Evolutionary conservation across 768 basidiomycete genomes (phyloP).

Genomic region (Russula sp.): DNA sequence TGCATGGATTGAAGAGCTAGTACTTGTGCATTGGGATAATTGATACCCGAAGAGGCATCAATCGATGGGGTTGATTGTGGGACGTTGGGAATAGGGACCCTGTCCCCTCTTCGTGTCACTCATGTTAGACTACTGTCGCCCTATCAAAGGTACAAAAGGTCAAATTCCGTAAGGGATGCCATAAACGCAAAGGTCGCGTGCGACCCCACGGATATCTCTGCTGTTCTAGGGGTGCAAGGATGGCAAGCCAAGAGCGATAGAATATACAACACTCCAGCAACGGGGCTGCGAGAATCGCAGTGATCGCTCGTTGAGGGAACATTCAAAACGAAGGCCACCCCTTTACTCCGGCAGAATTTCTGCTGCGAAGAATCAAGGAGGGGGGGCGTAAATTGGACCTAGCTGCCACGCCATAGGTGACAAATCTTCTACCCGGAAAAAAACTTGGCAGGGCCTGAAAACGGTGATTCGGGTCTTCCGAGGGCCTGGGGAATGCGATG

Average conservation of each 20-base stretch:
- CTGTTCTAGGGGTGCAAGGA: neutral
- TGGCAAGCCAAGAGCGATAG: neutral
- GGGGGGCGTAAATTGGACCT: neutral
- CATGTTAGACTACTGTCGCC: neutral
- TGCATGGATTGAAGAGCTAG: slow-evolving; percentile 68
- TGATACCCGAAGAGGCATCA: no score
- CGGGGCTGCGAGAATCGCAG: neutral
- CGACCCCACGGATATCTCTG: neutral
- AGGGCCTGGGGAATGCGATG: no score
- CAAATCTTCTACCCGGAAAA: neutral
- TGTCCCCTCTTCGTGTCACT: neutral
- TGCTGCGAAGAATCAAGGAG: neutral
- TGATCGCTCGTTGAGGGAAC: neutral
- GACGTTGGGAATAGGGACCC: neutral
- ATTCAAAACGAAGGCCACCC: neutral
- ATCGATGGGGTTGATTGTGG: neutral
- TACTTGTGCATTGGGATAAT: slow-evolving; percentile 71
- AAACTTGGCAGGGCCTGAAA: neutral
- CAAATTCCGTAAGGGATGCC: neutral
- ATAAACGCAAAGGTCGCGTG: neutral
- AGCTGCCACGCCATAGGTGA: neutral
- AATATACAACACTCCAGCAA: neutral
- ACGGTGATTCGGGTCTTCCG: no score
- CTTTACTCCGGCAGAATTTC: neutral
- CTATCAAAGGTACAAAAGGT: neutral